phyloP scores from a whole-genome alignment of 495 filamentous ascomycete genomes.

The Neurospora intermedia region DNA sequence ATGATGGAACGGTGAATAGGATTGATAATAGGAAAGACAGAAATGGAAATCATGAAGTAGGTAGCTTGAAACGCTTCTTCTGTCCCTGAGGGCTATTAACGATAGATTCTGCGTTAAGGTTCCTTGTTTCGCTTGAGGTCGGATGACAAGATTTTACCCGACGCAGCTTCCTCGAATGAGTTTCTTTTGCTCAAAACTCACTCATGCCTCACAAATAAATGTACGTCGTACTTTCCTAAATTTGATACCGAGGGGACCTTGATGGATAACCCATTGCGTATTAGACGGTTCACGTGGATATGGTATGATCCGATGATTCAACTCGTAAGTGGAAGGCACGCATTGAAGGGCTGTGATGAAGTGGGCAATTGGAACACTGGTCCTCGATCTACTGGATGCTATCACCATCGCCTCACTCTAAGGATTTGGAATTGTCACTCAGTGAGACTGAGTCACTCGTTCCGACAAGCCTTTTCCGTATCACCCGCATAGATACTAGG shows the following conservation, averaged over 20 bases:
- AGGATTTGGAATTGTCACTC: not conserved
- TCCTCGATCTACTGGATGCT: not conserved
- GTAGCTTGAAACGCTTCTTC: not conserved
- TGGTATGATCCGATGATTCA: not conserved
- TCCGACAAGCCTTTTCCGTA: not conserved
- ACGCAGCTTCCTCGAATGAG: not conserved
- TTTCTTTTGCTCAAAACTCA: not conserved
- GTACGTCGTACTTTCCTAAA: not conserved
- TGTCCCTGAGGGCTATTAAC: not conserved
- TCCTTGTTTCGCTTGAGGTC: not conserved
- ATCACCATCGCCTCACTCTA: not conserved
- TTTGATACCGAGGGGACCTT: not conserved
- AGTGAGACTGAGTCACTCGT: not conserved
- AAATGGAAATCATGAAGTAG: not conserved
- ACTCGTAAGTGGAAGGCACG: not conserved
- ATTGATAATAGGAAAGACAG: not conserved
- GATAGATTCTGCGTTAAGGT: not conserved
- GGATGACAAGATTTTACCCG: not conserved
- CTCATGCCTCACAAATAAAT: not conserved
- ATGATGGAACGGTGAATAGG: not conserved
- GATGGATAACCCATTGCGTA: not conserved
- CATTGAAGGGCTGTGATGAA: not conserved
- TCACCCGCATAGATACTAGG: not conserved
- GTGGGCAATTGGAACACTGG: not conserved
- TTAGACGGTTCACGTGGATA: not conserved